Evolutionary conservation across 2,329 filamentous ascomycete genomes (phyloP).

Genomic region (Penicillium olsonii): DNA sequence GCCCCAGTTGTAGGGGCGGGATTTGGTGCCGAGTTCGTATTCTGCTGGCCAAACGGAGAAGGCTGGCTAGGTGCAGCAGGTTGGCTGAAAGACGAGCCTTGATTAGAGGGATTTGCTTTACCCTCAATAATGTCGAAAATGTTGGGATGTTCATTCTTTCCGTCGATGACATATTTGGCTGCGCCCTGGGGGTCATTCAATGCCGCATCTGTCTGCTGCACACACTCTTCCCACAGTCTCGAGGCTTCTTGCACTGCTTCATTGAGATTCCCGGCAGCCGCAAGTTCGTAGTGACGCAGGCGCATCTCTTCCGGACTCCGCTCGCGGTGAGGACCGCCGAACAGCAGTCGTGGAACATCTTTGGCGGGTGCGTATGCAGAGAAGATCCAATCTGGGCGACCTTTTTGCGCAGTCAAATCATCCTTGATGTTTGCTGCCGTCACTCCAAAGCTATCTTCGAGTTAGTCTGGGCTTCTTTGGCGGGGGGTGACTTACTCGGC

Average conservation of each 20-base stretch:
- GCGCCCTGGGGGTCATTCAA: slow-evolving; percentile 71
- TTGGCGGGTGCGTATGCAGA: slow-evolving; percentile 80
- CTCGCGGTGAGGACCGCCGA: slow-evolving; percentile 76
- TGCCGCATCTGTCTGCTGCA: slow-evolving; percentile 72
- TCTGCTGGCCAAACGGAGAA: slow-evolving; percentile 29
- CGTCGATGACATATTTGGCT: slow-evolving; percentile 66
- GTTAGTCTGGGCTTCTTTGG: slow-evolving; percentile 22
- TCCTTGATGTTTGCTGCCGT: slow-evolving; percentile 61
- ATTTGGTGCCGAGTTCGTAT: neutral
- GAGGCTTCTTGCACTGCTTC: slow-evolving; percentile 54
- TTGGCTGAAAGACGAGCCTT: slow-evolving; percentile 22
- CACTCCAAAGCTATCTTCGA: slow-evolving; percentile 52
- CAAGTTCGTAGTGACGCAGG: slow-evolving; percentile 67
- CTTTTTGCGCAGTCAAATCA: slow-evolving; percentile 63
- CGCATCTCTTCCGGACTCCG: slow-evolving; percentile 88
- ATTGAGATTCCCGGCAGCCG: slow-evolving; percentile 61
- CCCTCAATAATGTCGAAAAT: slow-evolving; percentile 58
- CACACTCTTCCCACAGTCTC: slow-evolving; percentile 63
- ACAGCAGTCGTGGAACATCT: slow-evolving; percentile 77
- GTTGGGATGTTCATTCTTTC: slow-evolving; percentile 73
- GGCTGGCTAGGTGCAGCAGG: slow-evolving; percentile 30
- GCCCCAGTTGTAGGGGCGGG: slow-evolving; percentile 16
- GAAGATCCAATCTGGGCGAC: slow-evolving; percentile 80
- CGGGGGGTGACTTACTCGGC: slow-evolving; percentile 24
- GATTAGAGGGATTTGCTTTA: slow-evolving; percentile 25